These are phyloP conservation scores for Pichia nakasei DNA, from an alignment of 805 yeast species.

Conservation along the genomic window DNA sequence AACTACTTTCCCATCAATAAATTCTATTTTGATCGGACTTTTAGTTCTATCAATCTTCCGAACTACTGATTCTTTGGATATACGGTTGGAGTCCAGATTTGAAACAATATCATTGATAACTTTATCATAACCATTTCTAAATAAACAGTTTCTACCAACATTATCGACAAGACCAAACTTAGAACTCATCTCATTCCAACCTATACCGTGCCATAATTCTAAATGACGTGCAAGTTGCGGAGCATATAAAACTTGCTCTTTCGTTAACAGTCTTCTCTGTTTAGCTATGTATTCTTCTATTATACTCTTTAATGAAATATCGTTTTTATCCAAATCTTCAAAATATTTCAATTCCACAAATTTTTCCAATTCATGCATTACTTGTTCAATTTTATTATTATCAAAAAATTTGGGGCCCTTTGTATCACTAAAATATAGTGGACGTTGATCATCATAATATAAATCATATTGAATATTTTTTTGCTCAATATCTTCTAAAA, in stretches of 20 bases:
- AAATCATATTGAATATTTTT: constrained; percentile 16
- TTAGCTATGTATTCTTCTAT: constrained; percentile 34
- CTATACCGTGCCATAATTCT: constrained; percentile 77
- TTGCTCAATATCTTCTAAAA: constrained; percentile 14
- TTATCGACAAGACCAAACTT: constrained; percentile 61
- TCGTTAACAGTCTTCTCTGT: constrained; percentile 38
- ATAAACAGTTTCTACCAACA: constrained; percentile 72
- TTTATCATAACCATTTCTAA: constrained; percentile 48
- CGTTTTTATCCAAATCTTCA: constrained; percentile 39
- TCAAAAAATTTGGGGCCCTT: constrained; percentile 14
- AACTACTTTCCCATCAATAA: constrained; percentile 26
- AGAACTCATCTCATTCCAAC: constrained; percentile 59
- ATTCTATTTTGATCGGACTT: constrained; percentile 23
- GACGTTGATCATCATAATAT: constrained; percentile 28
- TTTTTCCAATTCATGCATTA: constrained; percentile 49
- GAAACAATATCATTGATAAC: constrained; percentile 39
- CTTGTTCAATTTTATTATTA: constrained; percentile 28
- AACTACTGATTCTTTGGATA: constrained; percentile 37
- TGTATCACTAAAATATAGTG: constrained; percentile 18
- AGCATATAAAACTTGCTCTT: constrained; percentile 41
- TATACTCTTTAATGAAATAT: constrained; percentile 43
- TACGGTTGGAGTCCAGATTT: constrained; percentile 30
- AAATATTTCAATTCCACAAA: constrained; percentile 50
- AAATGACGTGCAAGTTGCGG: constrained; percentile 45
- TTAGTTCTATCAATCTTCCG: constrained; percentile 27